phyloP scores from a whole-genome alignment of 805 yeast species.

The Kodamaea hsintzibuensis region DNA sequence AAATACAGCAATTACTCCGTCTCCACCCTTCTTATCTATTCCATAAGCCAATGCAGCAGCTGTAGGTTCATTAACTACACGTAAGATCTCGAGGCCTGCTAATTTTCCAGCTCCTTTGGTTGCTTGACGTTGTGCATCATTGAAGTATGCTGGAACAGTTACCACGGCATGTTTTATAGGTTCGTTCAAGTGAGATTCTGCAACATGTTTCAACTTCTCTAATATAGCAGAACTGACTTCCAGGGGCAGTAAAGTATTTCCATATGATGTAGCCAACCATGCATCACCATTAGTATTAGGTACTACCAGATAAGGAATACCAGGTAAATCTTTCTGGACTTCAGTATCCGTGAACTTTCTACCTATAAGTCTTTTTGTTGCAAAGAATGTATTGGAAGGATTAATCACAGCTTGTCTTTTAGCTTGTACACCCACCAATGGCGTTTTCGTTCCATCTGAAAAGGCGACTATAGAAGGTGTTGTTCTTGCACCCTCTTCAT shows the following conservation, averaged over 20 bases:
- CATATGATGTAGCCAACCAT: slow-evolving; percentile 52
- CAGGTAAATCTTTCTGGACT: slow-evolving; percentile 64
- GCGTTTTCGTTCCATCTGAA: slow-evolving; percentile 28
- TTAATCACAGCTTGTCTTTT: slow-evolving; percentile 76
- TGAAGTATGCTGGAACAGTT: slow-evolving; percentile 84
- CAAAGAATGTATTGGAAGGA: slow-evolving; percentile 76
- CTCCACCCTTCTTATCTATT: slow-evolving; percentile 52
- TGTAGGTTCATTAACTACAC: slow-evolving; percentile 83
- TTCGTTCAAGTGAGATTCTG: slow-evolving; percentile 48
- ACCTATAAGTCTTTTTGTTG: slow-evolving; percentile 81
- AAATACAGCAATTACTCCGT: slow-evolving; percentile 58
- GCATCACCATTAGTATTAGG: slow-evolving; percentile 68
- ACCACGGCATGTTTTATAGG: slow-evolving; percentile 70
- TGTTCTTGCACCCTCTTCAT: slow-evolving; percentile 76
- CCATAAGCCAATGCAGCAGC: slow-evolving; percentile 88
- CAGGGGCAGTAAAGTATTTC: slow-evolving; percentile 58
- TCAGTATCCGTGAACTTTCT: slow-evolving; percentile 67
- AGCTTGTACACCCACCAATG: slow-evolving; percentile 67
- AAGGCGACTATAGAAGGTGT: slow-evolving; percentile 80
- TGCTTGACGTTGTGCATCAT: slow-evolving; percentile 80
- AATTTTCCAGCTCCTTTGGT: slow-evolving; percentile 77
- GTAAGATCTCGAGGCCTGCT: slow-evolving; percentile 72
- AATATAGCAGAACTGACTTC: slow-evolving; percentile 69
- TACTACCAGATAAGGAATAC: slow-evolving; percentile 64
- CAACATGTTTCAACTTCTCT: slow-evolving; percentile 64